These are phyloP conservation scores for Trypanosoma grayi DNA, from an alignment of 208 protist species.

Conservation along the genomic window DNA sequence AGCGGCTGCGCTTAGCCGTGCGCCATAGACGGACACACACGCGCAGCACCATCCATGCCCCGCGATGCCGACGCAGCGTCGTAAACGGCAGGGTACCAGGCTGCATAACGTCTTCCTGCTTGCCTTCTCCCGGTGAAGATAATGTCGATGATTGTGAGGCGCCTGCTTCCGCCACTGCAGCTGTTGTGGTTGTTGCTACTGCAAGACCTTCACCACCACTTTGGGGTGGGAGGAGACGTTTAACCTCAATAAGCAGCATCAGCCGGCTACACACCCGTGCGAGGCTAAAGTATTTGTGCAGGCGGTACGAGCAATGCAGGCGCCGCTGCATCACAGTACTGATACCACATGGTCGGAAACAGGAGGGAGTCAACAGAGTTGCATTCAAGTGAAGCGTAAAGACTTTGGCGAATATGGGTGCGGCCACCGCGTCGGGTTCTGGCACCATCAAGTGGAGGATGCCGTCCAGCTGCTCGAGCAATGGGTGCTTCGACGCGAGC, in stretches of 20 bases:
- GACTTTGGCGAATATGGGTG: slow-evolving; percentile 69
- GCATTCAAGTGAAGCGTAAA: slow-evolving; percentile 50
- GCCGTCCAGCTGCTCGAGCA: slow-evolving; percentile 63
- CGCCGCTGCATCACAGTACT: slow-evolving; percentile 38
- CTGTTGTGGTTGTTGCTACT: not conserved
- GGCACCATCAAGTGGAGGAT: slow-evolving; percentile 34
- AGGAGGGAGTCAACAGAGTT: slow-evolving; percentile 30
- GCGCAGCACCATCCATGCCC: slow-evolving; percentile 51
- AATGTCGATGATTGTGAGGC: not conserved
- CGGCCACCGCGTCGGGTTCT: slow-evolving; percentile 43
- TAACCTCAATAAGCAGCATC: slow-evolving; percentile 56
- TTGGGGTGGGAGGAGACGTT: slow-evolving; percentile 36
- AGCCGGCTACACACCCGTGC: slow-evolving; percentile 55
- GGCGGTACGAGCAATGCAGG: slow-evolving; percentile 37
- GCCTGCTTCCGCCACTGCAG: not conserved
- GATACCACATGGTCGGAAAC: slow-evolving; percentile 12
- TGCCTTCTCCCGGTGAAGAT: not conserved
- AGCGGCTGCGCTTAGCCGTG: slow-evolving; percentile 36
- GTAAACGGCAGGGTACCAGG: not conserved
- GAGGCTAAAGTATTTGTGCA: slow-evolving; percentile 30
- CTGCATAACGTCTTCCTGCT: not conserved
- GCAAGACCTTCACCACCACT: too few species aligned
- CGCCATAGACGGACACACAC: slow-evolving; percentile 59
- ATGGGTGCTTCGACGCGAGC: slow-evolving; percentile 49
- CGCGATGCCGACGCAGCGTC: slow-evolving; percentile 9